A percentile compares a stretch with the other conserved stretches of the same genome.
phyloP scores from a whole-genome alignment of 2,329 filamentous ascomycete genomes.

The Stagonosporopsis chrysanthemi region DNA sequence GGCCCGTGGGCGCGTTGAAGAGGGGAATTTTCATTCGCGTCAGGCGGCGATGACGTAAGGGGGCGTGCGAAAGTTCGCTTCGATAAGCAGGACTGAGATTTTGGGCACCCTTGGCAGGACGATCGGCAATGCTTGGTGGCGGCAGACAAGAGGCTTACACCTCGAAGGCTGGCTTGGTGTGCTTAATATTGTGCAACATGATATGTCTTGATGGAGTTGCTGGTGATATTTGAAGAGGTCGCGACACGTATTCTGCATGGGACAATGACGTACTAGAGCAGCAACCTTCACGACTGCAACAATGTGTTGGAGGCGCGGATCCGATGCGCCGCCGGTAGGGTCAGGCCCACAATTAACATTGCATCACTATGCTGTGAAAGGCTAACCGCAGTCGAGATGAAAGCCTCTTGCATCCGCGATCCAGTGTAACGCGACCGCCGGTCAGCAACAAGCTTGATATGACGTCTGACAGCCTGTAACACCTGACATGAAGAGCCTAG shows the following conservation, averaged over 20 bases:
- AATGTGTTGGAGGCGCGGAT: neutral
- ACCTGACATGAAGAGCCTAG: constrained; percentile 7
- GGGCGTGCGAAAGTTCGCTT: constrained; percentile 2
- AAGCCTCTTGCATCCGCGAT: constrained; percentile 5
- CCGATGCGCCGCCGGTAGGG: constrained; percentile 1
- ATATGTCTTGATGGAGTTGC: neutral
- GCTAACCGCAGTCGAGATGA: constrained; percentile 4
- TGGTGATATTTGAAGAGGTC: neutral
- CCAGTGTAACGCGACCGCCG: constrained; percentile 11
- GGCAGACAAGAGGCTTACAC: constrained; percentile 6
- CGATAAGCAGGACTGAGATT: constrained; percentile 11
- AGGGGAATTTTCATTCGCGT: neutral
- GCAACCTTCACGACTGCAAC: neutral
- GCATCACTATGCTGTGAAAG: constrained; percentile 16
- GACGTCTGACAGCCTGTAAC: constrained; percentile 11
- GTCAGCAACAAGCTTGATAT: constrained; percentile 13
- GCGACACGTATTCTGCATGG: neutral
- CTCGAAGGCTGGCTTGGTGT: neutral
- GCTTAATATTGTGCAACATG: constrained; percentile 3
- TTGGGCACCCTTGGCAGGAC: constrained; percentile 17
- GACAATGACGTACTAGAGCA: constrained; percentile 3
- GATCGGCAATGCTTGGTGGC: constrained; percentile 17
- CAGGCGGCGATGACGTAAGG: constrained; percentile 8
- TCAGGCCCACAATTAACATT: constrained; percentile 9
- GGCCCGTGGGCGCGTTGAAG: constrained; percentile 10